Evolutionary conservation across 768 basidiomycete genomes (phyloP).

Genomic region (Calvatia gigantea): DNA sequence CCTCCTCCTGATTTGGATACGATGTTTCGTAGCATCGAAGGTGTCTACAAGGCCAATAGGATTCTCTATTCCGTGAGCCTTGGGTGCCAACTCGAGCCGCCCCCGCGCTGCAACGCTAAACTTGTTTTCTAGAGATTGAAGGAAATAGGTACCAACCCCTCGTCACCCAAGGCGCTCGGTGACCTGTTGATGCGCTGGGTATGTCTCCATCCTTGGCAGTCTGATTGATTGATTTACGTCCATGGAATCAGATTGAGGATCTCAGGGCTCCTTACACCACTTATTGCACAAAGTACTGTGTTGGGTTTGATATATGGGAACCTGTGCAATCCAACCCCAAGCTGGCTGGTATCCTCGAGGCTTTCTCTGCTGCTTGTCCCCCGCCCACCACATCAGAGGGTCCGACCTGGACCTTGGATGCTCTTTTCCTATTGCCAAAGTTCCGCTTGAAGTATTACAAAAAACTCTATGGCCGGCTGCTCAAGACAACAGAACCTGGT

Average conservation of each 20-base stretch:
- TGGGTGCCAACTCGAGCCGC: background rate
- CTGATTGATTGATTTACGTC: conserved; percentile 14
- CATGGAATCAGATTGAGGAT: conserved; percentile 74
- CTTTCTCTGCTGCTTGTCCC: conserved; percentile 64
- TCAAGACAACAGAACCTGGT: conserved; percentile 85
- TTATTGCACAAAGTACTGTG: conserved; percentile 69
- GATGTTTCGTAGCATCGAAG: conserved; percentile 94
- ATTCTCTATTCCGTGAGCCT: conserved; percentile 60
- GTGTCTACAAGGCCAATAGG: conserved; percentile 89
- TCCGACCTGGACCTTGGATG: conserved; percentile 78
- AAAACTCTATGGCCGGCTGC: conserved; percentile 79
- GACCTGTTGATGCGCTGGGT: conserved; percentile 99
- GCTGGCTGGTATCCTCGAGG: conserved; percentile 60
- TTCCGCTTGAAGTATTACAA: conserved; percentile 86
- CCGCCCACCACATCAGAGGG: conserved; percentile 47
- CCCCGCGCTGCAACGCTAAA: conserved; percentile 16
- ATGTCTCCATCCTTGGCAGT: conserved; percentile 25
- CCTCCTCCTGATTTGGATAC: conserved; percentile 88
- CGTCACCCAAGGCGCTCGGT: conserved; percentile 90
- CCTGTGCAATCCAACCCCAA: conserved; percentile 75
- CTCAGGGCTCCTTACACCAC: conserved; percentile 81
- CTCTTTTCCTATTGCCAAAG: conserved; percentile 84
- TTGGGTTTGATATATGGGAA: conserved; percentile 82
- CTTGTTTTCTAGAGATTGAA: conserved; percentile 69
- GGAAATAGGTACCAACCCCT: conserved; percentile 90